phyloP scores from a whole-genome alignment of 176 grass and related monocot genomes.

The Ensete glaucum region DNA sequence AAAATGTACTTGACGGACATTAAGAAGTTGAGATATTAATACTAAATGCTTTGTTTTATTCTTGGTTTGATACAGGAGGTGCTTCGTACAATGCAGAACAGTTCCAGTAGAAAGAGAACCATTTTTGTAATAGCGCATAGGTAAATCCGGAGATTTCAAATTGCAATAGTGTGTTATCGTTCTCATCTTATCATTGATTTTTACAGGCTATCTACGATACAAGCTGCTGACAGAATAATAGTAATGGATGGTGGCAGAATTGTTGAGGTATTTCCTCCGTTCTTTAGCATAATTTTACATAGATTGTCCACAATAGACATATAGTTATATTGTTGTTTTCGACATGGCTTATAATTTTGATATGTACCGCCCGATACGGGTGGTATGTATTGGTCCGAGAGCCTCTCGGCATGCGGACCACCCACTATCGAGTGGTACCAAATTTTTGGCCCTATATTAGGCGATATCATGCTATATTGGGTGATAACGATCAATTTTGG shows the following conservation, averaged over 20 bases:
- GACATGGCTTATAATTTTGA: too few relatives aligned
- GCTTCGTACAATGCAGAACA: constrained; percentile 49
- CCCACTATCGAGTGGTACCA: too few relatives aligned
- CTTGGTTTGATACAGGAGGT: constrained; percentile 38
- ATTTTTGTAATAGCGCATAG: constrained; percentile 96
- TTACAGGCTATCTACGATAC: constrained; percentile 83
- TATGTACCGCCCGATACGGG: too few relatives aligned
- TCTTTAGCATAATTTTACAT: too few relatives aligned
- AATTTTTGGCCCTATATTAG: too few relatives aligned
- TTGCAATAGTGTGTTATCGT: not conserved
- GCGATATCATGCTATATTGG: too few relatives aligned
- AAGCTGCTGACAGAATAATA: constrained; percentile 84
- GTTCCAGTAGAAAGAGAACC: constrained; percentile 49
- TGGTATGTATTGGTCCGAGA: too few relatives aligned
- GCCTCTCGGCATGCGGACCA: too few relatives aligned
- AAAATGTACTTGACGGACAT: not conserved
- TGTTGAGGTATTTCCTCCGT: constrained; percentile 47
- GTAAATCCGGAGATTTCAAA: constrained; percentile 21
- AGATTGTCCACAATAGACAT: too few relatives aligned
- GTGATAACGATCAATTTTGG: too few relatives aligned
- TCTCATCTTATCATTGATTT: constrained; percentile 14
- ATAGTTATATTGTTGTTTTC: too few relatives aligned
- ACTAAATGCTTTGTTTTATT: constrained; percentile 10
- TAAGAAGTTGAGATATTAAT: not conserved
- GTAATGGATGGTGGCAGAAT: constrained; percentile 87